Conservation (phyloP, 495 filamentous ascomycete species). For the Aspergillus homomorphus region DNA sequence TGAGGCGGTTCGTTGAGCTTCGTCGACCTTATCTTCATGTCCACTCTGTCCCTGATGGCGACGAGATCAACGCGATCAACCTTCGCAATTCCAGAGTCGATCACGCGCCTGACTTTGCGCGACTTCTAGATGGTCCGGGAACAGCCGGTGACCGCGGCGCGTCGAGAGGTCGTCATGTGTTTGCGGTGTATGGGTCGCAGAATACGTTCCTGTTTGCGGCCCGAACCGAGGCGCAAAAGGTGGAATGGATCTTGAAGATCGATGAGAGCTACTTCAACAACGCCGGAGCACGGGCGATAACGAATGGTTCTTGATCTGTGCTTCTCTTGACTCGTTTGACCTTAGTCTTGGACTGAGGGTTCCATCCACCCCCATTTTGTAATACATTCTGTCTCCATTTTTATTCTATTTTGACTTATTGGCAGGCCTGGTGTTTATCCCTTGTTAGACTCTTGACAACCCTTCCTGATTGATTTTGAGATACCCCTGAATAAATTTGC, state of each 20-base stretch:
- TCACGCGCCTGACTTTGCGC: constrained; percentile 79
- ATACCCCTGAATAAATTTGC: constrained; percentile 43
- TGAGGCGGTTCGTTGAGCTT: constrained; percentile 88
- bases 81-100: constrained; percentile 83
- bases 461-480: constrained; percentile 27
- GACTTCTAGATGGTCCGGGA: constrained; percentile 58
- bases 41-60: constrained; percentile 75
- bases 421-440: constrained; percentile 9
- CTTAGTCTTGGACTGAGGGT: constrained; percentile 11
- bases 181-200: constrained; percentile 87
- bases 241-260: constrained; percentile 89
- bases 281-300: constrained; percentile 27
- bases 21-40: constrained; percentile 90
- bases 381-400: constrained; percentile 23
- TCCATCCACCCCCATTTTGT: constrained; percentile 22
- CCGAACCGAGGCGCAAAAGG: constrained; percentile 79
- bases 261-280: constrained; percentile 57
- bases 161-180: constrained; percentile 63
- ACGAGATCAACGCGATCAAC: constrained; percentile 86
- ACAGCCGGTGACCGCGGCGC: constrained; percentile 27
- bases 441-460: constrained; percentile 11
- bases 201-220: constrained; percentile 95
- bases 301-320: constrained; percentile 21
- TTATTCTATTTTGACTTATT: constrained; percentile 3
- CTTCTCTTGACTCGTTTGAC: constrained; percentile 4